These are phyloP conservation scores for Candida xiaguanensis DNA, from an alignment of 805 yeast species.

Conservation along the genomic window DNA sequence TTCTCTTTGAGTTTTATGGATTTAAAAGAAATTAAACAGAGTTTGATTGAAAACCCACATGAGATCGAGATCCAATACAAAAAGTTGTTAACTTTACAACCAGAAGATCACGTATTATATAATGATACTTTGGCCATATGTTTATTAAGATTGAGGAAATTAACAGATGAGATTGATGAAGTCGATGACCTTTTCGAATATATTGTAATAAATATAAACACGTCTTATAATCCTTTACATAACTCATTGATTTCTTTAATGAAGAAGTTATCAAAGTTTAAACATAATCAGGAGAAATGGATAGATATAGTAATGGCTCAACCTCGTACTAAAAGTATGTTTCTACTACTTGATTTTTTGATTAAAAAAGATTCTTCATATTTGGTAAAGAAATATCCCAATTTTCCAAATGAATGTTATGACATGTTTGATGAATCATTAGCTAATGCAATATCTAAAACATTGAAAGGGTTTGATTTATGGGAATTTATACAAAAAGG, in stretches of 20 bases:
- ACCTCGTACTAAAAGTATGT: constrained; percentile 55
- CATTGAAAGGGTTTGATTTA: constrained; percentile 45
- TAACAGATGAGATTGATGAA: neutral
- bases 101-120: constrained; percentile 25
- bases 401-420: constrained; percentile 47
- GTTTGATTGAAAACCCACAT: constrained; percentile 6
- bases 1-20: neutral
- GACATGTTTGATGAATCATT: constrained; percentile 54
- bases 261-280: constrained; percentile 41
- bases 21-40: constrained; percentile 4
- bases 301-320: constrained; percentile 33
- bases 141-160: constrained; percentile 42
- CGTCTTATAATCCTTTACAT: constrained; percentile 65
- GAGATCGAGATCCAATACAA: neutral
- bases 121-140: constrained; percentile 66
- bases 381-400: constrained; percentile 43
- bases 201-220: constrained; percentile 67
- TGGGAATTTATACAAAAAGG: constrained; percentile 28
- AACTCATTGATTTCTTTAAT: constrained; percentile 66
- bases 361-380: constrained; percentile 40
- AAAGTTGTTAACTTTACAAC: constrained; percentile 13
- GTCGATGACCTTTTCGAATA: constrained; percentile 34
- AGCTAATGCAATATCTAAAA: constrained; percentile 65
- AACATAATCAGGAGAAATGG: constrained; percentile 43
- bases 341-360: constrained; percentile 56